Conservation (phyloP, 768 basidiomycete genomes). For the Amanita inopinata region DNA sequence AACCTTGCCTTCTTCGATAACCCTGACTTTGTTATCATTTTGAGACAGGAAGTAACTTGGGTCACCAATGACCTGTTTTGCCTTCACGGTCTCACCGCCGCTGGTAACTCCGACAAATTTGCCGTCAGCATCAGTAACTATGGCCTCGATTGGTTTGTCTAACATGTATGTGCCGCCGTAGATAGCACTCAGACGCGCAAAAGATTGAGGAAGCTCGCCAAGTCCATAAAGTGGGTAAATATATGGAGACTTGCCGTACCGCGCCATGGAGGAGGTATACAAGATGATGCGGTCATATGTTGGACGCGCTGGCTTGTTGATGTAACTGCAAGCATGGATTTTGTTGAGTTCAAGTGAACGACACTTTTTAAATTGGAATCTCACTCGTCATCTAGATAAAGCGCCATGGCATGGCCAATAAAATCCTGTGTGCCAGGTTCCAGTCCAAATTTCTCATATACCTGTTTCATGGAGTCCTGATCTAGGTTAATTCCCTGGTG, state of each 20-base stretch:
- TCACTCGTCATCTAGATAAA: constrained; percentile 96
- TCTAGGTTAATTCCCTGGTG: constrained; percentile 94
- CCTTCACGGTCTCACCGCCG: constrained; percentile 87
- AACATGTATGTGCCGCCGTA: constrained; percentile 99
- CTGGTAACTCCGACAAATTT: constrained; percentile 91
- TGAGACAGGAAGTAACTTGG: constrained; percentile 90
- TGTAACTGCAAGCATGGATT: constrained; percentile 51
- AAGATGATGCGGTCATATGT: constrained; percentile 93
- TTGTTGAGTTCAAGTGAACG: constrained; percentile 2
- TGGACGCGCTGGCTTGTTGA: constrained; percentile 81
- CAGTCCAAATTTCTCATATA: constrained; percentile 95
- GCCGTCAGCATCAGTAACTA: constrained; percentile 77
- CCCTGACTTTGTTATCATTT: constrained; percentile 63
- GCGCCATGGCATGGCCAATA: constrained; percentile 98
- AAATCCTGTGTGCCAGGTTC: constrained; percentile 98
- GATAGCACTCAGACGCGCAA: constrained; percentile 95
- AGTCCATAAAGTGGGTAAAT: constrained; percentile 99
- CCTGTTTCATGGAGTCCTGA: constrained; percentile 82
- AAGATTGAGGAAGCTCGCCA: constrained; percentile 97
- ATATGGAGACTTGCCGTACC: constrained; percentile 99
- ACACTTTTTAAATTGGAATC: constrained; percentile 19
- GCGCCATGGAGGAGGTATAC: constrained; percentile 97
- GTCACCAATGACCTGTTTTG: constrained; percentile 96
- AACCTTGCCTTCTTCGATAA: constrained; percentile 89
- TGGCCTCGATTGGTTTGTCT: constrained; percentile 87